A percentile compares a stretch with the other conserved stretches of the same genome.
Evolutionary conservation across 2,329 filamentous ascomycete species (phyloP).

Genomic region (Calcarisporium arbuscula): DNA sequence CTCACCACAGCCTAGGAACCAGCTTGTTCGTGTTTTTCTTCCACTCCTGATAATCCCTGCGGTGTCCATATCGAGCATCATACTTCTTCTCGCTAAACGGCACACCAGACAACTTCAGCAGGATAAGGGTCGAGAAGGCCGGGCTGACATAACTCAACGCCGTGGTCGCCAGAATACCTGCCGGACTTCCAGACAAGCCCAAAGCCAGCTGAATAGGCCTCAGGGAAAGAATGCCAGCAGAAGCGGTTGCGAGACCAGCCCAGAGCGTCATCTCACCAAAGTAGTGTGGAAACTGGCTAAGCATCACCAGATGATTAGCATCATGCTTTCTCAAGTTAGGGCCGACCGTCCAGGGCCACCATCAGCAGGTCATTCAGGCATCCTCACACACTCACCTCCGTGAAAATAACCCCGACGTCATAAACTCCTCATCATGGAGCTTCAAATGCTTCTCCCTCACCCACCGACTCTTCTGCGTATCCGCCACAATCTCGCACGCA

Average conservation of each 20-base stretch:
- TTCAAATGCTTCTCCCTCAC: slow-evolving; percentile 54
- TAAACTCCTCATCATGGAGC: slow-evolving; percentile 60
- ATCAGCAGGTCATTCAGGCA: no score
- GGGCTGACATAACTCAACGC: slow-evolving; percentile 52
- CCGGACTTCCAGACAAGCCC: slow-evolving; percentile 41
- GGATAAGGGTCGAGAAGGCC: slow-evolving; percentile 56
- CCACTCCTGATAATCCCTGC: slow-evolving; percentile 62
- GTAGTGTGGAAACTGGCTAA: slow-evolving; percentile 59
- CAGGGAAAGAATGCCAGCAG: slow-evolving; percentile 49
- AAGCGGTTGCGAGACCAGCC: slow-evolving; percentile 57
- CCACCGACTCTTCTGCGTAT: slow-evolving; percentile 60
- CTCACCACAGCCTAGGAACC: slow-evolving; percentile 50
- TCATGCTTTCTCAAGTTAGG: no score
- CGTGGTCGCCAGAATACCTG: slow-evolving; percentile 21
- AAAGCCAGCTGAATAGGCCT: slow-evolving; percentile 51
- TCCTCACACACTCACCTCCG: slow-evolving; percentile 42
- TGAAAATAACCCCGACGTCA: slow-evolving; percentile 57
- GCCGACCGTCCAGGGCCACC: no score
- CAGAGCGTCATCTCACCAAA: slow-evolving; percentile 66
- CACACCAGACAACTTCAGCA: slow-evolving; percentile 58
- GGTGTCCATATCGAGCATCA: slow-evolving; percentile 55
- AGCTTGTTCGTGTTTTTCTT: slow-evolving; percentile 60
- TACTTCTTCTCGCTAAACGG: slow-evolving; percentile 65
- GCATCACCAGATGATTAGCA: no score
- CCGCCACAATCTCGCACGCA: slow-evolving; percentile 54